Conservation (phyloP, 2,329 filamentous ascomycete species). For the Calcarisporium arbuscula region DNA sequence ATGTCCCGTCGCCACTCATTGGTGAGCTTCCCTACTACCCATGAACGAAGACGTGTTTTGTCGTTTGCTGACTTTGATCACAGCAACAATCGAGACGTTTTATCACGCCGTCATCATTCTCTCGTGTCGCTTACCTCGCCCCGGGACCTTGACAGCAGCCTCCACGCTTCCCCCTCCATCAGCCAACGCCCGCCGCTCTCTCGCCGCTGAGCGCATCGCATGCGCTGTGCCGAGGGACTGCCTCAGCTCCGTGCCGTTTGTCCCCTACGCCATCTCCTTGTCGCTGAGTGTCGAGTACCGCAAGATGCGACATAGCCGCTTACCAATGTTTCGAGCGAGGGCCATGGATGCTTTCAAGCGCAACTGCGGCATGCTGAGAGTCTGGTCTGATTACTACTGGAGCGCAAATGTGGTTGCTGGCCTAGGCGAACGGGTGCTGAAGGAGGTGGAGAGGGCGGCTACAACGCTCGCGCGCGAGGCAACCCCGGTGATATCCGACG, state of each 20-base stretch:
- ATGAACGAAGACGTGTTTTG: neutral
- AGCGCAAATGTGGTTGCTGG: slow-evolving; percentile 48
- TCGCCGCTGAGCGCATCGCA: slow-evolving; percentile 52
- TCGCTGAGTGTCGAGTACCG: slow-evolving; percentile 56
- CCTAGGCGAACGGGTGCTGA: slow-evolving; percentile 48
- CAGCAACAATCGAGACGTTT: slow-evolving; percentile 55
- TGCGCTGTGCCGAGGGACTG: slow-evolving; percentile 47
- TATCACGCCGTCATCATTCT: slow-evolving; percentile 60
- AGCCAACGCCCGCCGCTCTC: slow-evolving; percentile 50
- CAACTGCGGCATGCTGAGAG: slow-evolving; percentile 46
- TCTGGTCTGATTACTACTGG: slow-evolving; percentile 52
- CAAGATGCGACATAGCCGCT: slow-evolving; percentile 55
- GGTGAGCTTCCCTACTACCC: slow-evolving; percentile 27
- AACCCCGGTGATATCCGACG: slow-evolving; percentile 17
- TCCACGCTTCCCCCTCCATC: slow-evolving; percentile 39
- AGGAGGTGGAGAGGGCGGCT: slow-evolving; percentile 50
- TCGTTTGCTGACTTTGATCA: neutral
- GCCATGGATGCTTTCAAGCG: slow-evolving; percentile 48
- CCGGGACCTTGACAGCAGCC: slow-evolving; percentile 30
- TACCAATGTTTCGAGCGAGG: slow-evolving; percentile 52
- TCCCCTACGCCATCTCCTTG: slow-evolving; percentile 56
- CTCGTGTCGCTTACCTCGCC: slow-evolving; percentile 48
- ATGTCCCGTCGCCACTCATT: slow-evolving; percentile 41
- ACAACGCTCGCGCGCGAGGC: slow-evolving; percentile 34
- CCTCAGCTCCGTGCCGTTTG: slow-evolving; percentile 48